Percentiles rank a stretch among this genome's conserved stretches.
These are phyloP conservation scores for Lentinus tigrinus DNA, from an alignment of 768 basidiomycete genomes.

Conservation along the genomic window DNA sequence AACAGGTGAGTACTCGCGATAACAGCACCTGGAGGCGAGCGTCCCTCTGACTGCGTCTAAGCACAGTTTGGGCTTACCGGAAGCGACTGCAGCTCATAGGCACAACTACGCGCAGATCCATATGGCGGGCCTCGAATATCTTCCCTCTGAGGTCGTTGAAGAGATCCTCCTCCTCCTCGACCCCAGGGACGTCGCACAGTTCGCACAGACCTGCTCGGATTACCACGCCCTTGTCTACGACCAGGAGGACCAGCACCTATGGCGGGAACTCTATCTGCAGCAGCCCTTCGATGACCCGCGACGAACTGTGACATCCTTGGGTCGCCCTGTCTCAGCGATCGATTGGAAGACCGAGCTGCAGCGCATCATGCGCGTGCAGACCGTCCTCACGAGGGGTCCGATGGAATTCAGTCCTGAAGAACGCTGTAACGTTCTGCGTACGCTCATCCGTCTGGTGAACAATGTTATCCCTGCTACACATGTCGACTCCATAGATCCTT, in stretches of 20 bases:
- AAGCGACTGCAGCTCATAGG: no score
- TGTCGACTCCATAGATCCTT: slow-evolving; percentile 28
- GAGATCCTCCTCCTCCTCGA: slow-evolving; percentile 55
- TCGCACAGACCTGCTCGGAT: slow-evolving; percentile 49
- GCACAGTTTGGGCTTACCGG: neutral
- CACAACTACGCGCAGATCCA: neutral
- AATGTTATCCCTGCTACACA: slow-evolving; percentile 38
- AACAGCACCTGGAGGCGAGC: neutral
- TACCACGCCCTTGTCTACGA: slow-evolving; percentile 47
- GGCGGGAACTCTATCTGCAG: slow-evolving; percentile 64
- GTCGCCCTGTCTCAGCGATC: slow-evolving; percentile 19
- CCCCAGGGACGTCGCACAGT: slow-evolving; percentile 55
- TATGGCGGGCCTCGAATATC: slow-evolving; percentile 19
- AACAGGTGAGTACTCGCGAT: neutral
- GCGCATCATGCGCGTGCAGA: slow-evolving; percentile 52
- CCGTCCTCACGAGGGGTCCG: slow-evolving; percentile 37
- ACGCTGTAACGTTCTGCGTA: slow-evolving; percentile 40
- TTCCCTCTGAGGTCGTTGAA: slow-evolving; percentile 63
- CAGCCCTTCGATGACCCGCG: slow-evolving; percentile 67
- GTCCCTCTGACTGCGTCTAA: no score
- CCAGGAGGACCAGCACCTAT: slow-evolving; percentile 46
- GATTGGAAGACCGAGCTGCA: slow-evolving; percentile 57
- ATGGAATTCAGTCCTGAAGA: slow-evolving; percentile 42
- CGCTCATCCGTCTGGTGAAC: slow-evolving; percentile 50
- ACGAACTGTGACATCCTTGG: slow-evolving; percentile 39